phyloP scores from a whole-genome alignment of 208 protist species.

The Wallacemonas sp. region DNA sequence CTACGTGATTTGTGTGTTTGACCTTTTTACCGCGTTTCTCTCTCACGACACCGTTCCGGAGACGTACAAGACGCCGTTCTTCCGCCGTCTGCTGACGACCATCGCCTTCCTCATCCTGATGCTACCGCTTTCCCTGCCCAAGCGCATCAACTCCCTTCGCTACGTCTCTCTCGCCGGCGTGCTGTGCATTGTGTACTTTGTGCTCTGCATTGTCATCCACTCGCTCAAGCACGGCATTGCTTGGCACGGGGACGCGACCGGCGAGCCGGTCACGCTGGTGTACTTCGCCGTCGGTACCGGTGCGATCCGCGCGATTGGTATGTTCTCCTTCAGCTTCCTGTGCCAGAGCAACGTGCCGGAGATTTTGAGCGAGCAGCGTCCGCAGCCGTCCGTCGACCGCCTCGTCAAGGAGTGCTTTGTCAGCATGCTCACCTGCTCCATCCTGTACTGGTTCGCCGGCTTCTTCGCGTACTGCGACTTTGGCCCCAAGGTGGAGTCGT shows the following conservation, averaged over 20 bases:
- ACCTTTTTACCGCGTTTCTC: conserved; percentile 56
- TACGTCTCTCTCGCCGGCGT: conserved; percentile 73
- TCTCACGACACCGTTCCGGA: conserved; percentile 33
- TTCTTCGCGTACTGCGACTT: conserved; percentile 82
- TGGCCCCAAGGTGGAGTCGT: conserved; percentile 35
- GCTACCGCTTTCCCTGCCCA: conserved; percentile 71
- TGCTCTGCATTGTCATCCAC: conserved; percentile 63
- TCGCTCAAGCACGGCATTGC: conserved; percentile 32
- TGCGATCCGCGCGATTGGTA: conserved; percentile 43
- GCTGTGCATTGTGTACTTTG: conserved; percentile 70
- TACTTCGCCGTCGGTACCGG: conserved; percentile 34
- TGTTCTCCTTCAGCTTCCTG: conserved; percentile 71
- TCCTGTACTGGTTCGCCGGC: conserved; percentile 72
- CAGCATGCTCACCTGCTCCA: conserved; percentile 66
- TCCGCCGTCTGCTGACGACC: conserved; percentile 41
- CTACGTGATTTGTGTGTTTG: conserved; percentile 68
- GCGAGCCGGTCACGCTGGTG: conserved; percentile 23
- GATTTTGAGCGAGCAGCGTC: conserved; percentile 56
- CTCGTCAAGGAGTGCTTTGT: conserved; percentile 49
- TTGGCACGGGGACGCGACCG: conserved; percentile 6
- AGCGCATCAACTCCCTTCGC: conserved; percentile 77
- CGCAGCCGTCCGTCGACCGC: conserved; percentile 33
- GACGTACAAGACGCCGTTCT: conserved; percentile 29
- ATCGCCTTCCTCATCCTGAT: conserved; percentile 64
- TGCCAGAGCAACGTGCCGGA: conserved; percentile 73